Base-by-base conservation (phyloP, 805 yeast species). In the Sungouiella thailandica region DNA sequence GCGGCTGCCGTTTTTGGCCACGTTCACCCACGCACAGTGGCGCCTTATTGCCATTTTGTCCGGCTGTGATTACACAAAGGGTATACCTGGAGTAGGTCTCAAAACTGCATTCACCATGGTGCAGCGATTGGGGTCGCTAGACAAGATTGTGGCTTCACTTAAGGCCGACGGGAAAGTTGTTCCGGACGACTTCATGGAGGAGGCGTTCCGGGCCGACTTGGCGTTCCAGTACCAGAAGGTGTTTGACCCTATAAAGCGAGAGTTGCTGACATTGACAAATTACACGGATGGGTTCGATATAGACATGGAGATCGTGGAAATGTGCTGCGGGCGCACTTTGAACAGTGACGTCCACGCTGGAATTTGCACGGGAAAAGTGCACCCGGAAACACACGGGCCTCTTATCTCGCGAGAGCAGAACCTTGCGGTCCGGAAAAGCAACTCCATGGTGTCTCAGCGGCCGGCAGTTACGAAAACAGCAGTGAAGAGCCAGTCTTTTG, bases 61-160 rank as follows among this genome's bases (percentile, higher is more conserved):
- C n/a, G 99, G 99, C 0, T 93, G 99, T 60, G 99, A 93, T 57
- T 93, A 93, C 52, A 85, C 96, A 0, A 76, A 77, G 35, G 98
- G 99, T 0, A 66, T 93, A 5, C 74, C 82, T 0, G 81, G 83
- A 2, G 69, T 90, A 11, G 99, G 98, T 0, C 67, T 88, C 7
- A 75, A 78, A 28, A 83, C 80, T 17, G 95, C 97, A 0, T 73
- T 83, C 34, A 64, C 61, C 25, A 53, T 82, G 28, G 78, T 86
- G 2, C 65, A 66, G 34, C 65, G 71, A 36, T 68, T 68, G 46
- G 57, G 61, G 15, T 65, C 68, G 2, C 66, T 80, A 44, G 80
- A 80, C 11, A 65, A 75, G 25, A 73, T 83, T 3, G 40, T 86
- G 4, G 55, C 70, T 42, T 72, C 73, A 15, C 64, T 86, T 36